Evolutionary conservation across 169 alveolate species (phyloP).

Genomic region (Amoebophrya sp.): DNA sequence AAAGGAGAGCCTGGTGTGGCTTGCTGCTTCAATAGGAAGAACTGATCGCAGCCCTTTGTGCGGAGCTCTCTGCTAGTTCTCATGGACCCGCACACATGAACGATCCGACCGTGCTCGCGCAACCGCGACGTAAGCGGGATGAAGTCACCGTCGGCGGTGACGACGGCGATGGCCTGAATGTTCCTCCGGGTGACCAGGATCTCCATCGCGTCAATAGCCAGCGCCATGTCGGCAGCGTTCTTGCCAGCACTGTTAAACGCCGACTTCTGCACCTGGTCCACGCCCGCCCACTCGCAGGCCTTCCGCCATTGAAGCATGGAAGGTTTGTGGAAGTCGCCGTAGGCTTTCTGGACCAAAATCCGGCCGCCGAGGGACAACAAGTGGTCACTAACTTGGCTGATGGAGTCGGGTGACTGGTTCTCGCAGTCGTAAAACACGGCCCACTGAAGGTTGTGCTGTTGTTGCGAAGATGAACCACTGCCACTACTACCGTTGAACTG

Average conservation of each 20-base stretch:
- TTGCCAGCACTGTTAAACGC: not conserved
- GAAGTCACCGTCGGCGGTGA: constrained; percentile 2
- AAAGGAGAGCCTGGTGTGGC: no score
- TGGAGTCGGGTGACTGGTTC: not conserved
- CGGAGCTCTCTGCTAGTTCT: not conserved
- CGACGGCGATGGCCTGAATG: not conserved
- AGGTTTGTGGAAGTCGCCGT: not conserved
- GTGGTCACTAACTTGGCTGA: not conserved
- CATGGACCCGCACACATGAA: not conserved
- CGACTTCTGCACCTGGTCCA: not conserved
- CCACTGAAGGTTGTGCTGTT: not conserved
- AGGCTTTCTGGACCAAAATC: not conserved
- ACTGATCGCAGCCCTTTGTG: not conserved
- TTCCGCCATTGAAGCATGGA: not conserved
- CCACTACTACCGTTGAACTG: no score
- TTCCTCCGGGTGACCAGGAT: not conserved
- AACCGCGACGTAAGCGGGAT: not conserved
- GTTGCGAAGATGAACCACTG: no score
- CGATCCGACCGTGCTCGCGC: not conserved
- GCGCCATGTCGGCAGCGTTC: constrained; percentile 22
- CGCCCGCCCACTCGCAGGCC: not conserved
- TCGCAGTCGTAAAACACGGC: constrained; percentile 20
- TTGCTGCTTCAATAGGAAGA: not conserved
- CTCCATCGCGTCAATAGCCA: constrained; percentile 10
- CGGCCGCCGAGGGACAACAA: not conserved